Percentiles rank a stretch among this genome's conserved stretches.
Evolutionary conservation across 2,329 filamentous ascomycete genomes (phyloP).

Genomic region (Cladophialophora psammophila): DNA sequence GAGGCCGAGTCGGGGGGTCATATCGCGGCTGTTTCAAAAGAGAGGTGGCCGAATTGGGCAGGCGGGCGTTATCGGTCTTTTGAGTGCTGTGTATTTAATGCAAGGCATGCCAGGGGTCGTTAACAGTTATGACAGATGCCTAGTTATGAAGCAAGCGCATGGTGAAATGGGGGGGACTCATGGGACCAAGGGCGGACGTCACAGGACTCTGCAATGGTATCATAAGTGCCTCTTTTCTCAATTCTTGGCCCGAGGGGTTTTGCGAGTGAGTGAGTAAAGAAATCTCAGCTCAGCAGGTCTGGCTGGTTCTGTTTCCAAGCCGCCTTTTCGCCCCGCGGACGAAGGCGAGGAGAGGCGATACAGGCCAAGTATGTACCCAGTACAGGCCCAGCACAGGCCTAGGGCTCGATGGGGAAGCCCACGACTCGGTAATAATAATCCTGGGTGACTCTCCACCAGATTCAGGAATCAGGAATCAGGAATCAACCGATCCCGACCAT

Average conservation of each 20-base stretch:
- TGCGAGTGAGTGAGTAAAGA: not conserved
- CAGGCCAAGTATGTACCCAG: not conserved
- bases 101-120: not conserved
- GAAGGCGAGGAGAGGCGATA: not conserved
- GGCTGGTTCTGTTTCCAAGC: not conserved
- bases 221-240: constrained; percentile 12
- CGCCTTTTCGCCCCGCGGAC: constrained; percentile 8
- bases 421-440: no score
- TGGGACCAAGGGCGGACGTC: not conserved
- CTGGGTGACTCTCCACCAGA: not conserved
- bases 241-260: constrained; percentile 22
- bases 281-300: constrained; percentile 29
- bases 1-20: not conserved
- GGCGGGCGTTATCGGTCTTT: not conserved
- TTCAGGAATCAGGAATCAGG: not conserved
- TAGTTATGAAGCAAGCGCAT: not conserved
- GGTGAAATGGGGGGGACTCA: not conserved
- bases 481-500: not conserved
- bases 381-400: not conserved
- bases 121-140: constrained; percentile 8
- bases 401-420: not conserved
- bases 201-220: constrained; percentile 16
- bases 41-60: constrained; percentile 1
- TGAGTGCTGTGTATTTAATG: not conserved
- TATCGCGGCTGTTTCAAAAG: not conserved